phyloP scores from a whole-genome alignment of 2,329 filamentous ascomycete species.

The Zymoseptoria passerinii region DNA sequence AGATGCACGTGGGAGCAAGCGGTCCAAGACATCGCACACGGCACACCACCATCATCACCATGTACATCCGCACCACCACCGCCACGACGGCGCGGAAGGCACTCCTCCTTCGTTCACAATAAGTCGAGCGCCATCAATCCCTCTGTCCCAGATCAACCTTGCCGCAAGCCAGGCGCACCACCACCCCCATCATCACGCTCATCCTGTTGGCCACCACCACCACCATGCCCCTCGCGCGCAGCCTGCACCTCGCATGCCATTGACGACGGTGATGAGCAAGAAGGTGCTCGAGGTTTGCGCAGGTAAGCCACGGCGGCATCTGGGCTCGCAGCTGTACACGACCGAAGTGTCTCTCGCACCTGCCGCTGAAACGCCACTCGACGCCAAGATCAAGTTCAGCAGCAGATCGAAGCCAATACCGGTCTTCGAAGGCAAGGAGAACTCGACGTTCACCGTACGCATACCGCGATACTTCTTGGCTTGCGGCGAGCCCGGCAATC shows the following conservation, averaged over 20 bases:
- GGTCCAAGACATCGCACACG: slow-evolving; percentile 42
- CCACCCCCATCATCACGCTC: slow-evolving; percentile 30
- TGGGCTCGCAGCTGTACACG: slow-evolving; percentile 78
- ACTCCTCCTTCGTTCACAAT: slow-evolving; percentile 2
- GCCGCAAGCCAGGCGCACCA: slow-evolving; percentile 18
- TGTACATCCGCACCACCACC: slow-evolving; percentile 42
- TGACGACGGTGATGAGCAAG: slow-evolving; percentile 59
- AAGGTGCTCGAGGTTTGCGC: slow-evolving; percentile 64
- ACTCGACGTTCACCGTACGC: slow-evolving; percentile 83
- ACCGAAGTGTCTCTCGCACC: slow-evolving; percentile 49
- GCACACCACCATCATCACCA: slow-evolving; percentile 52
- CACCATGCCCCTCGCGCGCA: slow-evolving; percentile 28
- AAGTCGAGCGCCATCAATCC: slow-evolving; percentile 23
- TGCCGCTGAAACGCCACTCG: slow-evolving; percentile 29
- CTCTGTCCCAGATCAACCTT: slow-evolving; percentile 24
- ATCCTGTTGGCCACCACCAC: slow-evolving; percentile 31
- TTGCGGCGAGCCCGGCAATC: slow-evolving; percentile 8
- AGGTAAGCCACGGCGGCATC: slow-evolving; percentile 63
- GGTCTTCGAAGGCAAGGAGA: slow-evolving; percentile 67
- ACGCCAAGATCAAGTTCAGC: slow-evolving; percentile 50
- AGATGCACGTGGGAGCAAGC: slow-evolving; percentile 56
- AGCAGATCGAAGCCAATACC: slow-evolving; percentile 65
- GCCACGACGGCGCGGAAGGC: slow-evolving; percentile 23
- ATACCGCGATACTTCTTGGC: slow-evolving; percentile 69
- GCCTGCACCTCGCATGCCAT: slow-evolving; percentile 49